Conservation (phyloP, 2,329 filamentous ascomycete species). For the Fusarium succisae region DNA sequence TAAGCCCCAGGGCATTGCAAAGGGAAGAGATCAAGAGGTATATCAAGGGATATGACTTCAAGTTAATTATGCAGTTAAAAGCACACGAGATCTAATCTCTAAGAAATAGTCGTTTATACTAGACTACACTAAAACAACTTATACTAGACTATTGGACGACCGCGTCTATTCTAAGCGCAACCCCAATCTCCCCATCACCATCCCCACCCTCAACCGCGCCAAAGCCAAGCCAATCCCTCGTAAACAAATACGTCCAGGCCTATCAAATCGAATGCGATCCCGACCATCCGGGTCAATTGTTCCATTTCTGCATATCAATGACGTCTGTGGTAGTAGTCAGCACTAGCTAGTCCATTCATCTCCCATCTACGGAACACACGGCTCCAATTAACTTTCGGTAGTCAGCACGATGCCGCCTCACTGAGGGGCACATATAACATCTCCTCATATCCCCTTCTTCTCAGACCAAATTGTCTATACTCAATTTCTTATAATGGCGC, state of each 20-base stretch:
- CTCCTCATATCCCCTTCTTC: not conserved
- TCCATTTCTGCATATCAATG: not conserved
- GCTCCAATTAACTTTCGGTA: conserved; percentile 17
- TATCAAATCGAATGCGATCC: not conserved
- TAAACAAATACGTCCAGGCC: not conserved
- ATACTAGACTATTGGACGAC: not conserved
- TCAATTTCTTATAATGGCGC: not conserved
- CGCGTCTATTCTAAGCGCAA: not conserved
- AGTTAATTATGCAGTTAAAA: no score
- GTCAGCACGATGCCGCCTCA: not conserved
- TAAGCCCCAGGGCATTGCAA: no score
- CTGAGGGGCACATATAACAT: conserved; percentile 4
- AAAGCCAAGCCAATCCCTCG: not conserved
- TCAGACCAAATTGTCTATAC: accelerated
- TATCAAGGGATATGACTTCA: accelerated
- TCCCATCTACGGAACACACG: not conserved
- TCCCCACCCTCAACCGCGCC: not conserved
- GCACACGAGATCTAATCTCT: not conserved
- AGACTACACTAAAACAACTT: not conserved
- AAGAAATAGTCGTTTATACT: not conserved
- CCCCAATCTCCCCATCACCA: not conserved
- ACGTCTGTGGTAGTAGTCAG: conserved; percentile 13
- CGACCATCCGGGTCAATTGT: not conserved
- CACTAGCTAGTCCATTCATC: conserved; percentile 1
- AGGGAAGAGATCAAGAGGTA: no score